Evolutionary conservation across 116 monocot genomes (phyloP).

Genomic region (Papilionanthe hybrid): DNA sequence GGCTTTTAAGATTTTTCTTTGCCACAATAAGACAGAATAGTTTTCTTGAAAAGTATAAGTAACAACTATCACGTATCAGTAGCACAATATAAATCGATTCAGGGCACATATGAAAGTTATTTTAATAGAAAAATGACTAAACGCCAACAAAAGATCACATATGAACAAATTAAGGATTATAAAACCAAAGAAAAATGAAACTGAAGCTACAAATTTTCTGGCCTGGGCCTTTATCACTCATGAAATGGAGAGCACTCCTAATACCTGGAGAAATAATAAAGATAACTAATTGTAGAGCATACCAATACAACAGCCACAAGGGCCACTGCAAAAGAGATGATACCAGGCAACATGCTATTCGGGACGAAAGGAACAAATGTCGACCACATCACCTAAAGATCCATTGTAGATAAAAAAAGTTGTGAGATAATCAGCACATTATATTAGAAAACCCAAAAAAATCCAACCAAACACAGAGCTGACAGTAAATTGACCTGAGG

Average conservation of each 20-base stretch:
- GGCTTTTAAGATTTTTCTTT: not conserved
- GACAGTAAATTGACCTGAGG: conserved; percentile 47
- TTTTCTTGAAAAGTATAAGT: not conserved
- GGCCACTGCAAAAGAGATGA: conserved; percentile 36
- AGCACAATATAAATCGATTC: not conserved
- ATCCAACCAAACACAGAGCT: not conserved
- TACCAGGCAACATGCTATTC: conserved; percentile 73
- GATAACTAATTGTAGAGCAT: conserved; percentile 11
- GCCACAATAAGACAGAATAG: not conserved
- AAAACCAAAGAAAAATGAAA: not conserved
- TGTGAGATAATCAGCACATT: not conserved
- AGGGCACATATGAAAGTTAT: not conserved
- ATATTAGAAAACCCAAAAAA: not conserved
- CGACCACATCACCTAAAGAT: conserved; percentile 79
- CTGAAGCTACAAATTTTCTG: not conserved
- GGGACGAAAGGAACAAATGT: conserved; percentile 81
- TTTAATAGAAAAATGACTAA: not conserved
- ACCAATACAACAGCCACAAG: conserved; percentile 59
- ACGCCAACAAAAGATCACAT: not conserved
- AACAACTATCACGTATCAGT: not conserved
- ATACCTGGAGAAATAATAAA: not conserved
- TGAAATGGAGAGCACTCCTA: not conserved
- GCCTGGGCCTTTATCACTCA: not conserved
- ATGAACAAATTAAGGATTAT: not conserved
- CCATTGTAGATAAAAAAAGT: not conserved